Evolutionary conservation across 495 filamentous ascomycete genomes (phyloP).

Genomic region (Saxophila tyrrhenica): DNA sequence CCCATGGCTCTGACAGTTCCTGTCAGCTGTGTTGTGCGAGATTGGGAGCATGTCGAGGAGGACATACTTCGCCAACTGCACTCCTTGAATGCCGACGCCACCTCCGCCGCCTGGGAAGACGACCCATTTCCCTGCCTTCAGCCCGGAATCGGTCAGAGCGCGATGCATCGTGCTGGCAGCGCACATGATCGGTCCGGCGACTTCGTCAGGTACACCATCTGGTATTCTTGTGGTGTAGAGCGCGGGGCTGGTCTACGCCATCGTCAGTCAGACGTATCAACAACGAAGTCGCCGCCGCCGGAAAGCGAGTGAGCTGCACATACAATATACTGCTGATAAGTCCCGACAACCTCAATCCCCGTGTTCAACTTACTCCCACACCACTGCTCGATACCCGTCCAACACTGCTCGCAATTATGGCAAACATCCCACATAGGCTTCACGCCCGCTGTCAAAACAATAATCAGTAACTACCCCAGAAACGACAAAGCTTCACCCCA

Average conservation of each 20-base stretch:
- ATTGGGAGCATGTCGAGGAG: background rate
- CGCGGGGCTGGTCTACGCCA: conserved; percentile 24
- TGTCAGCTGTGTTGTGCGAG: too few species aligned
- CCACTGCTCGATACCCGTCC: conserved; percentile 28
- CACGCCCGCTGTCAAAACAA: background rate
- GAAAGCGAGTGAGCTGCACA: too few species aligned
- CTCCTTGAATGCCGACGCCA: conserved; percentile 33
- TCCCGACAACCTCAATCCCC: conserved; percentile 25
- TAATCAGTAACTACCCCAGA: background rate
- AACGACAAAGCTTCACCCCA: background rate
- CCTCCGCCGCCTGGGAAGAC: conserved; percentile 36
- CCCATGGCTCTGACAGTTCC: conserved; percentile 40
- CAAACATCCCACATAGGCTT: conserved; percentile 46
- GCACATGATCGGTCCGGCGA: conserved; percentile 40
- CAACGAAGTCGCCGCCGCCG: too few species aligned
- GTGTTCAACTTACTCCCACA: conserved; percentile 28
- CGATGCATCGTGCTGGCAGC: conserved; percentile 34
- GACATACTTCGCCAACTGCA: conserved; percentile 30
- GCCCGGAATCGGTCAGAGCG: conserved; percentile 28
- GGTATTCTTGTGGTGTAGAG: conserved; percentile 35
- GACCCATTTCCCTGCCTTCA: conserved; percentile 34
- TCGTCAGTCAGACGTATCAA: too few species aligned
- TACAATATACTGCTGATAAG: conserved; percentile 35
- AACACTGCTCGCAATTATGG: conserved; percentile 39
- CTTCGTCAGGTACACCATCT: conserved; percentile 32